These are phyloP conservation scores for Pythium brachiatum DNA, from an alignment of 352 stramenopile species.

Conservation along the genomic window DNA sequence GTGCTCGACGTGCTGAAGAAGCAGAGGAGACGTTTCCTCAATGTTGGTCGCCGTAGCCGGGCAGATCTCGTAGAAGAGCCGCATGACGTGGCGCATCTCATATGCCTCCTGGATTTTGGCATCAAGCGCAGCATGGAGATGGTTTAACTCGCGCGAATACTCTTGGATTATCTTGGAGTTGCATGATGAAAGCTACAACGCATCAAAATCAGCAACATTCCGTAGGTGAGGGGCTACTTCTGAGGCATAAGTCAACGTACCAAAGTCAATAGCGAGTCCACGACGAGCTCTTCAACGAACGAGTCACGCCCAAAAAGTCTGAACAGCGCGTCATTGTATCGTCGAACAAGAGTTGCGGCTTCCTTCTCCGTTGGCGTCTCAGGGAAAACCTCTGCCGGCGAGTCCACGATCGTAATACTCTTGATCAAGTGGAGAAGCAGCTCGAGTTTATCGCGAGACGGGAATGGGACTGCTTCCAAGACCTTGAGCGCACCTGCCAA, in stretches of 20 bases:
- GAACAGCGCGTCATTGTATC: constrained; percentile 47
- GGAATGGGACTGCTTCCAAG: constrained; percentile 52
- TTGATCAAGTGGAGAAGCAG: constrained; percentile 66
- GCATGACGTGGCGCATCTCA: constrained; percentile 71
- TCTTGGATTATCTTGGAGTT: constrained; percentile 58
- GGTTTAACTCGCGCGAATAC: constrained; percentile 43
- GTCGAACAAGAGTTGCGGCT: neutral
- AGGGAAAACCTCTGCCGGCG: neutral
- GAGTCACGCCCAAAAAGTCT: constrained; percentile 65
- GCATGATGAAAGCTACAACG: constrained; percentile 42
- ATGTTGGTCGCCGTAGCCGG: constrained; percentile 66
- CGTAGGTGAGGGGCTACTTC: neutral
- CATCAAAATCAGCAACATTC: neutral
- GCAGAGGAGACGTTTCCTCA: constrained; percentile 67
- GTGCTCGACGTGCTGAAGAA: constrained; percentile 79
- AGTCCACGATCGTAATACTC: constrained; percentile 33
- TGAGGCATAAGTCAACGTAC: constrained; percentile 28
- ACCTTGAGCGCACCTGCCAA: constrained; percentile 65
- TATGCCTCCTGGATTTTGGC: constrained; percentile 72
- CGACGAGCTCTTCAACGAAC: constrained; percentile 63
- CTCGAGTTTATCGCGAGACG: constrained; percentile 65
- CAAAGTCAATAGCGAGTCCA: constrained; percentile 59
- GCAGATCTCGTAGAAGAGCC: constrained; percentile 74
- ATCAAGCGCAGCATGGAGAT: constrained; percentile 61
- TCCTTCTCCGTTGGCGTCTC: neutral